Percentiles rank a stretch among this genome's conserved stretches.
phyloP scores from a whole-genome alignment of 139 green algal genomes.

The Medakamo hakoo region DNA sequence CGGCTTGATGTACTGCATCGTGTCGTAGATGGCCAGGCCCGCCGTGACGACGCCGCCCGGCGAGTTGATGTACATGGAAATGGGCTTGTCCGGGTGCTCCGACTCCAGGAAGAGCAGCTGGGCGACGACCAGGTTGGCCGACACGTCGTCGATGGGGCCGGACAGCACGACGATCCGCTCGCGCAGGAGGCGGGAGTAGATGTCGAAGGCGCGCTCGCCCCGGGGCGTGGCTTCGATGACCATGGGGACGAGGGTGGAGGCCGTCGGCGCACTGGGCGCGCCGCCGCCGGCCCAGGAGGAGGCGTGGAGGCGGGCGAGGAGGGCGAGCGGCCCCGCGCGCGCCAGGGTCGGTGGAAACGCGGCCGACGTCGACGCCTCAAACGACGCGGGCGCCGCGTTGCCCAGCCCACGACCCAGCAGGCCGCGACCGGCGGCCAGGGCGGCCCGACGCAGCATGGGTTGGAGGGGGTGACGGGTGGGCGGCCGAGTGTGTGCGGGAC shows the following conservation, averaged over 20 bases:
- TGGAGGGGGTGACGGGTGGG: no score
- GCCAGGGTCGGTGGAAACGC: no score
- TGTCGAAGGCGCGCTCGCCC: slow-evolving; percentile 80
- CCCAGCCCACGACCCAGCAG: no score
- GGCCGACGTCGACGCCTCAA: no score
- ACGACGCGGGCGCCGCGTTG: no score
- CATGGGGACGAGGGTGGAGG: slow-evolving; percentile 29
- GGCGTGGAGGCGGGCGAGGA: no score
- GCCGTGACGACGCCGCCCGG: slow-evolving; percentile 80
- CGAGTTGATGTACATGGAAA: slow-evolving; percentile 96
- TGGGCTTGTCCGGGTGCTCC: slow-evolving; percentile 80
- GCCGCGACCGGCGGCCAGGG: no score
- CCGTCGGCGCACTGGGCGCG: background rate
- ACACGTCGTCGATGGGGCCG: slow-evolving; percentile 62
- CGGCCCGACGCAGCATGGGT: no score
- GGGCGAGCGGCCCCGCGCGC: no score
- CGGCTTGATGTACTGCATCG: slow-evolving; percentile 90
- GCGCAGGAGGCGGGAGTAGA: slow-evolving; percentile 76
- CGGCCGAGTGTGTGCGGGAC: no score
- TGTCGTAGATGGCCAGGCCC: slow-evolving; percentile 95
- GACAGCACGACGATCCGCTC: slow-evolving; percentile 83
- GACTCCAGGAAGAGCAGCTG: slow-evolving; percentile 90
- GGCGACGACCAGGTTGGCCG: slow-evolving; percentile 60
- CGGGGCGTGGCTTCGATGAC: slow-evolving; percentile 39
- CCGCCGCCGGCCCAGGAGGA: background rate